Conservation (phyloP, 1,284 basidiomycete species). For the Ustilago lituana region DNA sequence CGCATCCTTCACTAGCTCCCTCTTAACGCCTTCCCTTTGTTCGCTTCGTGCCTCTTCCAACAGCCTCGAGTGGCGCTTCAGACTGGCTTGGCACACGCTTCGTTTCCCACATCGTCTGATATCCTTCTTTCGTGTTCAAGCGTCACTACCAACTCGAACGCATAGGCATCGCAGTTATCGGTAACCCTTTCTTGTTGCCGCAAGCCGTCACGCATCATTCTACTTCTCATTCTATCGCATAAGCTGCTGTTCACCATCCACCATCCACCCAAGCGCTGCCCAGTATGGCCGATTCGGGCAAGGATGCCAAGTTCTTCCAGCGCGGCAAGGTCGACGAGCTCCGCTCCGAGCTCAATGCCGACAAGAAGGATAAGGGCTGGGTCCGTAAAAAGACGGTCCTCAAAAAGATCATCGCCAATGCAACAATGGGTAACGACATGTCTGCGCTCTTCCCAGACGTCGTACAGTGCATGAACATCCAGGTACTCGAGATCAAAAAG, state of each 20-base stretch:
- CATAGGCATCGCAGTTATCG: too few relatives aligned
- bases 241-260: too few relatives aligned
- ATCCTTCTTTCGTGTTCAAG: too few relatives aligned
- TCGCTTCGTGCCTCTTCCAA: background rate
- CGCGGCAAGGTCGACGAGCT: slow-evolving; percentile 65
- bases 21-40: slow-evolving; percentile 3
- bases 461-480: slow-evolving; percentile 81
- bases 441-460: slow-evolving; percentile 89
- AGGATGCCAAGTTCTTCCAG: slow-evolving; percentile 67
- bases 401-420: slow-evolving; percentile 67
- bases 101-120: too few relatives aligned
- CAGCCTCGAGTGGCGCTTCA: too few relatives aligned
- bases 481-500: slow-evolving; percentile 96
- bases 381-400: slow-evolving; percentile 62
- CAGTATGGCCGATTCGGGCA: slow-evolving; percentile 57
- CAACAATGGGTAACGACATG: slow-evolving; percentile 75
- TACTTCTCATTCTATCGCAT: too few relatives aligned
- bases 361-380: slow-evolving; percentile 66
- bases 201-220: too few relatives aligned
- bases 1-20: background rate
- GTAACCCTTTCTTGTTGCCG: too few relatives aligned
- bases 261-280: background rate
- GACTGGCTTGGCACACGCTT: too few relatives aligned
- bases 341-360: slow-evolving; percentile 60
- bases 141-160: too few relatives aligned